These are phyloP conservation scores for Russula ochroleuca DNA, from an alignment of 768 basidiomycete species.

Conservation along the genomic window DNA sequence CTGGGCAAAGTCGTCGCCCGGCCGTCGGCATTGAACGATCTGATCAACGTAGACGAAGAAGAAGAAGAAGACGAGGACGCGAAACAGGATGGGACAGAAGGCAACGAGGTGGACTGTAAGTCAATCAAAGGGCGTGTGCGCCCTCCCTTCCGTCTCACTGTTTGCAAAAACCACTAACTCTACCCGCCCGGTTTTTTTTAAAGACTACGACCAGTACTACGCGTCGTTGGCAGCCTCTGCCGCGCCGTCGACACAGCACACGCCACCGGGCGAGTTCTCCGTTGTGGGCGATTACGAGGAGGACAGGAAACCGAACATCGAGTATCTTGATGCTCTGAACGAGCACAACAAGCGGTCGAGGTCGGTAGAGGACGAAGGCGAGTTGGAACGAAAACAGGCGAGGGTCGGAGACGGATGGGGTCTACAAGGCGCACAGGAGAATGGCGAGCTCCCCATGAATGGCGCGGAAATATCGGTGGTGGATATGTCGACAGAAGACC, in stretches of 20 bases:
- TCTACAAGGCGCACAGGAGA: background rate
- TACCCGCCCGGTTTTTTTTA: background rate
- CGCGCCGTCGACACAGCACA: conserved; percentile 53
- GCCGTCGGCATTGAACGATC: conserved; percentile 39
- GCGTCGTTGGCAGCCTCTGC: conserved; percentile 67
- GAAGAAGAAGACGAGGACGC: conserved; percentile 35
- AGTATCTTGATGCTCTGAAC: conserved; percentile 65
- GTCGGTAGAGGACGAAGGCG: conserved; percentile 46
- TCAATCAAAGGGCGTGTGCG: conserved; percentile 11
- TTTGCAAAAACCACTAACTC: background rate
- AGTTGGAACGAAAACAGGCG: conserved; percentile 24
- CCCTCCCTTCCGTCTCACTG: background rate
- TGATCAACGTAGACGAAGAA: background rate
- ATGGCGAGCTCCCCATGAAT: conserved; percentile 33
- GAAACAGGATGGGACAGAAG: conserved; percentile 44
- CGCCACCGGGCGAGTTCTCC: conserved; percentile 47
- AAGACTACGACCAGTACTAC: conserved; percentile 81
- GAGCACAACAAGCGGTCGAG: conserved; percentile 72
- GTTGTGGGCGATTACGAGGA: conserved; percentile 57
- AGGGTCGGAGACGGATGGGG: conserved; percentile 21
- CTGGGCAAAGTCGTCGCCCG: conserved; percentile 40
- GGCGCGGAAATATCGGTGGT: conserved; percentile 21
- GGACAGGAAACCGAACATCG: conserved; percentile 61
- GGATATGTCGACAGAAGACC: conserved; percentile 41
- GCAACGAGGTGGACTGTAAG: conserved; percentile 65